Evolutionary conservation across 306 rosid species (phyloP).

Genomic region (Vicia faba): DNA sequence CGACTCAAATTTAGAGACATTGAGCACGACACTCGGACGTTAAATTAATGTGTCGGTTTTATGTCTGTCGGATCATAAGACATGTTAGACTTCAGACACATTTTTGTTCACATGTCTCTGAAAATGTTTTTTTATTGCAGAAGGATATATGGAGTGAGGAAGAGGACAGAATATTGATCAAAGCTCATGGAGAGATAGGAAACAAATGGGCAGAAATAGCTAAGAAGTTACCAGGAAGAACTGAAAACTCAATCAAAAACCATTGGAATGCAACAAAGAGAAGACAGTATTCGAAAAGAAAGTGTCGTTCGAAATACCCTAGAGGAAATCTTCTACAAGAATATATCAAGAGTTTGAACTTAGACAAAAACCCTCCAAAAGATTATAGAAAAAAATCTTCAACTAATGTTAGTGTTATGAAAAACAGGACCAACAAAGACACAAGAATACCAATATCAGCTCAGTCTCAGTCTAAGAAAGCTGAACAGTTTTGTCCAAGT

Average conservation of each 20-base stretch:
- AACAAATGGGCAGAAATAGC: constrained; percentile 99
- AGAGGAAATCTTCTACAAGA: constrained; percentile 72
- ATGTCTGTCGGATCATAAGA: too few species aligned
- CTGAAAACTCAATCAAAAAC: constrained; percentile 91
- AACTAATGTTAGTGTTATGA: not conserved
- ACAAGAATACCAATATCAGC: not conserved
- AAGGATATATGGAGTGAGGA: constrained; percentile 87
- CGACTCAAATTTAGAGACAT: too few species aligned
- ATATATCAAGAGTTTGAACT: constrained; percentile 80
- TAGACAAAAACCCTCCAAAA: constrained; percentile 48
- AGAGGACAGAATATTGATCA: constrained; percentile 72
- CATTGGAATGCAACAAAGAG: constrained; percentile 98
- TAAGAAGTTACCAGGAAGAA: constrained; percentile 79
- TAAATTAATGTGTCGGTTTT: too few species aligned
- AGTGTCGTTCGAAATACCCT: constrained; percentile 70
- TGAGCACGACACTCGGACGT: too few species aligned
- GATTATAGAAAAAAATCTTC: constrained; percentile 48
- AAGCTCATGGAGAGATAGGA: constrained; percentile 75
- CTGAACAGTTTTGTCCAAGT: constrained; percentile 31
- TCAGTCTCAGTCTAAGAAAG: constrained; percentile 14
- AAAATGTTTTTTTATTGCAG: constrained; percentile 34
- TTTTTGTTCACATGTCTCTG: too few species aligned
- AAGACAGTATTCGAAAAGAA: constrained; percentile 83
- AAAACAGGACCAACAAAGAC: constrained; percentile 14
- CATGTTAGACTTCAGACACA: too few species aligned